Evolutionary conservation across 768 basidiomycete genomes (phyloP).

Genomic region (Pulveroboletus sp.): DNA sequence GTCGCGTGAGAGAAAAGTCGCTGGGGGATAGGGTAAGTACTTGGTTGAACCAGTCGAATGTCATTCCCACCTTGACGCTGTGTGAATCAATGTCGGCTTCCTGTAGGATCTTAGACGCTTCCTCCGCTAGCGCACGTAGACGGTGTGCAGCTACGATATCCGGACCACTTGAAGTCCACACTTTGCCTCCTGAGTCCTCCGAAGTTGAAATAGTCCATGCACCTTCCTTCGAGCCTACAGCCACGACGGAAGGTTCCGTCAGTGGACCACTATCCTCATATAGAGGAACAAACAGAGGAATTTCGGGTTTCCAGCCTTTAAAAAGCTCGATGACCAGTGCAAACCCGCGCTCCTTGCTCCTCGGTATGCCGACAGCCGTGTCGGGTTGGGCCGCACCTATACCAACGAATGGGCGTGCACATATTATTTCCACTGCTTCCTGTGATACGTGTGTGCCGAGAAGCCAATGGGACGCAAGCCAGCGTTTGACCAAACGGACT

Average conservation of each 20-base stretch:
- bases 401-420: slow-evolving; percentile 73
- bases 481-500: slow-evolving; percentile 84
- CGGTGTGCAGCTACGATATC: slow-evolving; percentile 70
- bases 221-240: slow-evolving; percentile 34
- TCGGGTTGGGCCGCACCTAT: slow-evolving; percentile 31
- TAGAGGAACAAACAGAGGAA: slow-evolving; percentile 69
- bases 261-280: slow-evolving; percentile 35
- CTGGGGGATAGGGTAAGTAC: slow-evolving; percentile 35
- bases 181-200: slow-evolving; percentile 62
- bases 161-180: slow-evolving; percentile 72
- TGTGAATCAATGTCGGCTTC: slow-evolving; percentile 45
- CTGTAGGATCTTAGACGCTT: slow-evolving; percentile 59
- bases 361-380: slow-evolving; percentile 48
- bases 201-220: slow-evolving; percentile 82
- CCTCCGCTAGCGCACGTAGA: slow-evolving; percentile 66
- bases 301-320: slow-evolving; percentile 80
- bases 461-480: slow-evolving; percentile 89
- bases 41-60: neutral
- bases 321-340: slow-evolving; percentile 67
- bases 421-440: slow-evolving; percentile 83
- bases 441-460: slow-evolving; percentile 65
- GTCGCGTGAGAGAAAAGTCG: slow-evolving; percentile 81
- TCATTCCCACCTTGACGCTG: slow-evolving; percentile 52
- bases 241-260: slow-evolving; percentile 17
- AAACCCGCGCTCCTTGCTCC: slow-evolving; percentile 78